Conservation (phyloP, 169 alveolate species). For the Fabrea salina region DNA sequence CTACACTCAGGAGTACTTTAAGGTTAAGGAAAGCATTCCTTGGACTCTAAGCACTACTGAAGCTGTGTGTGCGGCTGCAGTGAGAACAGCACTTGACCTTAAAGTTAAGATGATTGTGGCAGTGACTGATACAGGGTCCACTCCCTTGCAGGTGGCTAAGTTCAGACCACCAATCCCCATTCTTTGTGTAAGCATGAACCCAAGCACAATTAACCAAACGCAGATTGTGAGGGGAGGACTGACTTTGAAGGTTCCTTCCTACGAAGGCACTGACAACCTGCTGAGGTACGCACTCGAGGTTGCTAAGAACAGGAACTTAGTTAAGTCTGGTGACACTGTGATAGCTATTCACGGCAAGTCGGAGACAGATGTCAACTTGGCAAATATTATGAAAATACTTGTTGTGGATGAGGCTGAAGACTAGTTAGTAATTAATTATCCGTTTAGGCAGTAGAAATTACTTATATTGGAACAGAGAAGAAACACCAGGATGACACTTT, state of each 20-base stretch:
- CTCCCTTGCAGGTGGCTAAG: slow-evolving; percentile 95
- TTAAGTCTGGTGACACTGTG: slow-evolving; percentile 89
- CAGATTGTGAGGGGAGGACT: slow-evolving; percentile 93
- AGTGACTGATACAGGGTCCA: slow-evolving; percentile 95
- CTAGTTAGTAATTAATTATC: too few relatives aligned
- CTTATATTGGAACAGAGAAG: too few relatives aligned
- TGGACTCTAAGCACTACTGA: slow-evolving; percentile 82
- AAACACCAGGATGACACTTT: slow-evolving; percentile 60
- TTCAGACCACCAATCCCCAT: slow-evolving; percentile 94
- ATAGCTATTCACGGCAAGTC: slow-evolving; percentile 94
- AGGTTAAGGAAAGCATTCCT: slow-evolving; percentile 53
- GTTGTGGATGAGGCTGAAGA: slow-evolving; percentile 7
- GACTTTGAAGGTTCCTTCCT: slow-evolving; percentile 88
- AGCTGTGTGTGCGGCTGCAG: slow-evolving; percentile 89
- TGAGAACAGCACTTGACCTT: slow-evolving; percentile 85
- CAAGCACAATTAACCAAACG: slow-evolving; percentile 61
- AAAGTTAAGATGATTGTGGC: slow-evolving; percentile 90
- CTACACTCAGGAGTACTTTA: slow-evolving; percentile 81
- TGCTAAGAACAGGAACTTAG: slow-evolving; percentile 91
- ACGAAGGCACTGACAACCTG: slow-evolving; percentile 87
- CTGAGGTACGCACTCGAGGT: slow-evolving; percentile 83
- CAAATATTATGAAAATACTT: slow-evolving; percentile 89
- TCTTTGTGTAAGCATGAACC: slow-evolving; percentile 88
- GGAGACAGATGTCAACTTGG: slow-evolving; percentile 92
- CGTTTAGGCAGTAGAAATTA: too few relatives aligned